Evolutionary conservation across 1,284 basidiomycete species (phyloP).

Genomic region (Fistulinella staudtii): DNA sequence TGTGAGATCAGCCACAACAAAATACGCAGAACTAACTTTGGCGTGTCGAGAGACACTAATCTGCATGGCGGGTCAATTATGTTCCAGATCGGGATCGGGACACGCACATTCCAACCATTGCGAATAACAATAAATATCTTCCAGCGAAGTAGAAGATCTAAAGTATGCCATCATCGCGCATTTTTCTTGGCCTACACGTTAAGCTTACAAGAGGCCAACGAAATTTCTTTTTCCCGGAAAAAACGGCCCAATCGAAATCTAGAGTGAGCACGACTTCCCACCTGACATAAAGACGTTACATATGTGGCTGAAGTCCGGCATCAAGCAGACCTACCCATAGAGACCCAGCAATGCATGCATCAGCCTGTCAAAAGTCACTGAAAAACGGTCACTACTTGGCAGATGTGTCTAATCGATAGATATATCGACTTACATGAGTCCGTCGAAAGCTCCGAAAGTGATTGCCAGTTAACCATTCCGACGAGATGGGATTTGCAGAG

Average conservation of each 20-base stretch:
- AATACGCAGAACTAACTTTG: constrained; percentile 15
- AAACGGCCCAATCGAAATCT: constrained; percentile 29
- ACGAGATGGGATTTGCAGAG: background rate
- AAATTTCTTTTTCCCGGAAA: constrained; percentile 30
- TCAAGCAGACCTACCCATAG: constrained; percentile 20
- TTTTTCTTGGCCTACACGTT: background rate
- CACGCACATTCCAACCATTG: constrained; percentile 32
- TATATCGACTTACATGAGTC: constrained; percentile 21
- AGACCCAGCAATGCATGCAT: constrained; percentile 28
- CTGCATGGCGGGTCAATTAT: constrained; percentile 16
- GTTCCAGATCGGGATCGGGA: background rate
- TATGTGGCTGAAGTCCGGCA: background rate
- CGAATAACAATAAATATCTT: constrained; percentile 32
- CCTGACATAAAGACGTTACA: constrained; percentile 7
- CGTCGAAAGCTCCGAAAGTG: constrained; percentile 18
- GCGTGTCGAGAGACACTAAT: constrained; percentile 29
- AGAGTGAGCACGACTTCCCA: constrained; percentile 32
- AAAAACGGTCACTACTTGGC: background rate
- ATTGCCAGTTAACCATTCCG: constrained; percentile 29
- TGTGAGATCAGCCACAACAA: background rate
- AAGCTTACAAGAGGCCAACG: constrained; percentile 31
- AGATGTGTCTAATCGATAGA: background rate
- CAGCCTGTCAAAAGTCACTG: constrained; percentile 26
- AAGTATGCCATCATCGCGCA: background rate
- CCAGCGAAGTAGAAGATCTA: constrained; percentile 32